These are phyloP conservation scores for Elaphomyces granulatus DNA, from an alignment of 495 filamentous ascomycete species.

Conservation along the genomic window DNA sequence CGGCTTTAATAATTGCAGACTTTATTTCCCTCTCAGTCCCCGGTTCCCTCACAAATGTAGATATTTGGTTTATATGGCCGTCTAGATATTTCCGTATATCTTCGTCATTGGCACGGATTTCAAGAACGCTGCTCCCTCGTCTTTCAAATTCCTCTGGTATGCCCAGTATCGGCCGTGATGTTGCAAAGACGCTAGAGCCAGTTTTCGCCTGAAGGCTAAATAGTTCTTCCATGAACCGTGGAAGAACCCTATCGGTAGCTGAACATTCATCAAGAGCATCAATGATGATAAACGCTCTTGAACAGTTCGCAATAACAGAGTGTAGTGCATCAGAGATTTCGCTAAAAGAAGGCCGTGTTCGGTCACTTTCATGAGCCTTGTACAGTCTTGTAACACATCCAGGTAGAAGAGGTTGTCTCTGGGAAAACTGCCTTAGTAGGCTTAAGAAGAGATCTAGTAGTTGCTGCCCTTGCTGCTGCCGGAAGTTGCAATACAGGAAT, in stretches of 20 bases:
- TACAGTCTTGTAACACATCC: constrained; percentile 11
- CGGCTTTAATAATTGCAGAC: no score
- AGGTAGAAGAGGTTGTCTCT: constrained; percentile 10
- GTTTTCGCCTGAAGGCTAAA: constrained; percentile 14
- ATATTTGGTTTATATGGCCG: constrained; percentile 15
- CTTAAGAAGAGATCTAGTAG: constrained; percentile 9
- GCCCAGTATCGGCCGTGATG: constrained; percentile 16
- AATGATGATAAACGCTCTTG: constrained; percentile 25
- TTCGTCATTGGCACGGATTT: constrained; percentile 17
- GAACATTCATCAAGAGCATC: constrained; percentile 34
- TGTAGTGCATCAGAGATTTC: constrained; percentile 13
- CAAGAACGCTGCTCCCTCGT: constrained; percentile 10
- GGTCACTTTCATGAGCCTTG: constrained; percentile 3
- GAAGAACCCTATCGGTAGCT: constrained; percentile 13
- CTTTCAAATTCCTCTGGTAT: constrained; percentile 15
- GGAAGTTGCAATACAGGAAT: constrained; percentile 30
- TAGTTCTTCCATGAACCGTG: constrained; percentile 16
- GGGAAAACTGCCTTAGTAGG: constrained; percentile 18
- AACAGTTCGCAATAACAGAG: constrained; percentile 8
- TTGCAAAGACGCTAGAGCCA: constrained; percentile 16
- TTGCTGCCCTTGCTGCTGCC: constrained; percentile 14
- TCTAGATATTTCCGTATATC: constrained; percentile 22
- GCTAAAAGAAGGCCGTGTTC: constrained; percentile 11
- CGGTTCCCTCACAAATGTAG: no score
- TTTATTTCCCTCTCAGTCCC: no score